phyloP scores from a whole-genome alignment of 345 rosid genomes.

The Salix dunnii region DNA sequence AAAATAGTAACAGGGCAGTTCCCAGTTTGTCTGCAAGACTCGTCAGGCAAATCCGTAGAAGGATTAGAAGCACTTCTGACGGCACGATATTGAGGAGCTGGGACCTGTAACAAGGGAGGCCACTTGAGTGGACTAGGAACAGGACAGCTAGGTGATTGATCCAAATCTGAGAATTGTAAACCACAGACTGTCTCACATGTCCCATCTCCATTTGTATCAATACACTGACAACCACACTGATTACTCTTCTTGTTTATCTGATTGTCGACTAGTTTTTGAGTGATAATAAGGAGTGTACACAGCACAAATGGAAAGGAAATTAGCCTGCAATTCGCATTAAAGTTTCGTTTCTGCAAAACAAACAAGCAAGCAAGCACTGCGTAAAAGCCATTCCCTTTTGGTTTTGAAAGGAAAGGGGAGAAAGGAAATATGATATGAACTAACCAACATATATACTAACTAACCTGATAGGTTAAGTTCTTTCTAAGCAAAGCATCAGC shows the following conservation, averaged over 20 bases:
- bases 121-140: conserved; percentile 55
- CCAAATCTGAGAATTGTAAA: conserved; percentile 42
- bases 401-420: not conserved
- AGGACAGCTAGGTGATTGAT: conserved; percentile 56
- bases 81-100: conserved; percentile 58
- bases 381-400: not conserved
- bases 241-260: conserved; percentile 18
- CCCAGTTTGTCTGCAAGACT: conserved; percentile 62
- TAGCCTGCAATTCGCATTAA: conserved; percentile 59
- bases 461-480: conserved; percentile 82
- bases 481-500: conserved; percentile 78
- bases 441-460: too few species aligned
- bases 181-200: conserved; percentile 58
- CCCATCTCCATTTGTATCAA: conserved; percentile 41
- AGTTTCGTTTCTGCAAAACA: conserved; percentile 61
- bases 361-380: not conserved
- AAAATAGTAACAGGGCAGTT: conserved; percentile 70
- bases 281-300: conserved; percentile 48
- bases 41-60: conserved; percentile 44
- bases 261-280: conserved; percentile 45
- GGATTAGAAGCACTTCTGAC: conserved; percentile 41
- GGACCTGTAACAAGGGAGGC: conserved; percentile 81
- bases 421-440: not conserved
- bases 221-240: conserved; percentile 61
- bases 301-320: conserved; percentile 65